phyloP scores from a whole-genome alignment of 768 basidiomycete genomes.

The Hypsizygus marmoreus region DNA sequence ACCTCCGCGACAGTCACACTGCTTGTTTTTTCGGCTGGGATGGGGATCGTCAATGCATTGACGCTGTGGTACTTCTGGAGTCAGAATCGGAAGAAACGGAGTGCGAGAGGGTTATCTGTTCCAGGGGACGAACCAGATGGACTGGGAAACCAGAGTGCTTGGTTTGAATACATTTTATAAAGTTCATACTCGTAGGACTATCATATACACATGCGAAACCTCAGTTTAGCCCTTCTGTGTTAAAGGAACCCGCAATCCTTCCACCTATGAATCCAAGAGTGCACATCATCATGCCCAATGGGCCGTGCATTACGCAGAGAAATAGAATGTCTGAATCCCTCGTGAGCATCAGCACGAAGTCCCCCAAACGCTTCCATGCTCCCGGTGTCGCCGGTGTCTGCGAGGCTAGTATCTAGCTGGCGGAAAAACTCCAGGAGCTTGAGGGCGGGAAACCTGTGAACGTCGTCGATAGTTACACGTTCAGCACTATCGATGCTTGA shows the following conservation, averaged over 20 bases:
- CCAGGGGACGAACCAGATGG: constrained; percentile 27
- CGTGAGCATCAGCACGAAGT: too few species aligned
- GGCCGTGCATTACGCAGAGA: too few species aligned
- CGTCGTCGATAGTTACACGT: too few species aligned
- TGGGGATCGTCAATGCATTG: constrained; percentile 21
- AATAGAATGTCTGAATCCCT: too few species aligned
- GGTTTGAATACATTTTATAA: constrained; percentile 37
- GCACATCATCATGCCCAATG: too few species aligned
- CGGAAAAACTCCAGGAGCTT: background rate
- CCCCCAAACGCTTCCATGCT: background rate
- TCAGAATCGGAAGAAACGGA: constrained; percentile 32
- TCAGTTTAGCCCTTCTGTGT: too few species aligned
- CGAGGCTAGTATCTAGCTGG: background rate
- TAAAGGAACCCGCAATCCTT: too few species aligned
- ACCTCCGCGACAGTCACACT: constrained; percentile 32
- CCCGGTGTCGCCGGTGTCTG: background rate
- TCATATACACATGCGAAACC: too few species aligned
- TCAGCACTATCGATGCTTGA: too few species aligned
- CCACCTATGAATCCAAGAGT: too few species aligned
- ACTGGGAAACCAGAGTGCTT: constrained; percentile 38
- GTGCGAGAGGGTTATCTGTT: constrained; percentile 29
- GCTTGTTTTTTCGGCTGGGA: constrained; percentile 22
- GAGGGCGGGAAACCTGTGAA: too few species aligned
- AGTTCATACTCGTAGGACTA: too few species aligned
- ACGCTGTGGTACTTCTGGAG: constrained; percentile 30